Conservation (phyloP, 2,329 filamentous ascomycete species). For the Coniella lustricola region DNA sequence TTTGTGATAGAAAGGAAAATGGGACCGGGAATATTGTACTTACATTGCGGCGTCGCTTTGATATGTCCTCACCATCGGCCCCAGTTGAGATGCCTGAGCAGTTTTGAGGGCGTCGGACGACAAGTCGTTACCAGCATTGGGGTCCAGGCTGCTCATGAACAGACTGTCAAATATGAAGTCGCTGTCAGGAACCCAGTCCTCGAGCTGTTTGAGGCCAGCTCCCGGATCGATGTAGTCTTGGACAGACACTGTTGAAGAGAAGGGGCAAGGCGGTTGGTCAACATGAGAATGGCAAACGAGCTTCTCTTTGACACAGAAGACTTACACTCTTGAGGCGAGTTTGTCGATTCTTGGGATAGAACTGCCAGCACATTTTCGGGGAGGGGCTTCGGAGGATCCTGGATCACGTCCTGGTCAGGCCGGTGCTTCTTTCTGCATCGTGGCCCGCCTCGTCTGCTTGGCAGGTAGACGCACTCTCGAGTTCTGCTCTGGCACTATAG, state of each 20-base stretch:
- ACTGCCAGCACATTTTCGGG: slow-evolving; percentile 11
- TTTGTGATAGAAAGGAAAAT: neutral
- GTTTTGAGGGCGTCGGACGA: slow-evolving; percentile 3
- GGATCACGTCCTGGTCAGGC: slow-evolving; percentile 15
- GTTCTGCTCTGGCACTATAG: slow-evolving; percentile 32
- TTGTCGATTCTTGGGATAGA: slow-evolving; percentile 23
- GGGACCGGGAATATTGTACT: slow-evolving; percentile 18
- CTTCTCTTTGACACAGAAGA: neutral
- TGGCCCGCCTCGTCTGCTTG: slow-evolving; percentile 36
- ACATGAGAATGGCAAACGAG: too few relatives aligned
- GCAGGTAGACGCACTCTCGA: slow-evolving; percentile 36
- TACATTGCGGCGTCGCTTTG: slow-evolving; percentile 35
- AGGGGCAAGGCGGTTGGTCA: neutral
- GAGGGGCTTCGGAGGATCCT: slow-evolving; percentile 20
- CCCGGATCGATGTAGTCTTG: slow-evolving; percentile 39
- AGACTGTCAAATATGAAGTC: slow-evolving; percentile 41
- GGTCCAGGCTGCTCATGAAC: slow-evolving; percentile 23
- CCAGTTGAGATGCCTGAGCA: neutral
- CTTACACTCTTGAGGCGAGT: slow-evolving; percentile 27
- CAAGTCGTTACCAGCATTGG: neutral
- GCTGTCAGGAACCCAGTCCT: slow-evolving; percentile 38
- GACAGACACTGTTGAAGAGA: slow-evolving; percentile 26
- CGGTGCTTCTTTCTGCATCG: slow-evolving; percentile 34
- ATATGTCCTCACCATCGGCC: slow-evolving; percentile 35
- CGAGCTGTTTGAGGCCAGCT: slow-evolving; percentile 39